Evolutionary conservation across 2,329 filamentous ascomycete species (phyloP), one percentile per base, ranked within the genome.

Genomic region (Leptodontidium sp.): DNA sequence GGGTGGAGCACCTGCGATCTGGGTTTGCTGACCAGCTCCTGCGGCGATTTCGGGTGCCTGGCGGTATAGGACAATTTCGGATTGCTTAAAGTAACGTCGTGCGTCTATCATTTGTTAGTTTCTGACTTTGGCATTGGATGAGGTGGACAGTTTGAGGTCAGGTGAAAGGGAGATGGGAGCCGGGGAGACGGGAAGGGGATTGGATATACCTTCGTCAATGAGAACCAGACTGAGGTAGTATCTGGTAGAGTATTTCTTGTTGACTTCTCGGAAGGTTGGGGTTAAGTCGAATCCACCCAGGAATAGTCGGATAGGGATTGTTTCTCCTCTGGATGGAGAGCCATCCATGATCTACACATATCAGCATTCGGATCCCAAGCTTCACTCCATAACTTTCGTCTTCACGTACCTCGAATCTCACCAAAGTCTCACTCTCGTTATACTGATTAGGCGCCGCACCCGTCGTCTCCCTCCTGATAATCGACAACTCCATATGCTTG

Each of bases 401-500:
- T 21, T 63, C 70, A 71, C 78, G 76, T 81, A 93, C 91, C 88
- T 99, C 96, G 77, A 99, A 99, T 73, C 97, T 90, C 67, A 99
- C 96, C 75, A 99, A 83, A 2, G 96, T 99, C 83, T 99, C 96
- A 82, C 94, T 98, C 84, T 99, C 97, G 80, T 99, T 99, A 83
- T 99, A 99, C 82, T 99, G 97, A 80, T 99, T 99, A 7, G 96
- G 96, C 26, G 96, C 93, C 5, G 94, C 93, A 66, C 97, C 96
- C 0, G 96, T 99, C 2, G 96, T 99, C 83, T 99, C 96, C 75
- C 97, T 87, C 74, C 97, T 88, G 80, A 99, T 99, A 77, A 99
- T 99, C 74, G 93, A 97, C 71, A 99, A 84, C 84, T 99, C 96
- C 96, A 99, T 99, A 82, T 99, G 96, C 83, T 98, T 98, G 81